phyloP scores from a whole-genome alignment of 345 rosid genomes.

The Lepidium aucheri region DNA sequence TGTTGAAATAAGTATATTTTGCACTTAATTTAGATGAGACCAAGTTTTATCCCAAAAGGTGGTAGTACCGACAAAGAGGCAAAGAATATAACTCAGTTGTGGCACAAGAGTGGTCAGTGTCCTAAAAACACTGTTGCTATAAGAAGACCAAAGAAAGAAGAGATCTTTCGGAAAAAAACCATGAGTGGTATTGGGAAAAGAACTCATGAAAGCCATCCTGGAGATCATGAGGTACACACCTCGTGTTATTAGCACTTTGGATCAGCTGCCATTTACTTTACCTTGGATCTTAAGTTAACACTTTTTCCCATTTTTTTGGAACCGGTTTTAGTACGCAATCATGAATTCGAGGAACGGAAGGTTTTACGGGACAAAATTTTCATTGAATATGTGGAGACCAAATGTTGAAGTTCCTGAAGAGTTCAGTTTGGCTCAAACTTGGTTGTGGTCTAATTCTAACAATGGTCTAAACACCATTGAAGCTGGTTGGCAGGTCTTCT shows the following conservation, averaged over 20 bases:
- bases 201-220: no score
- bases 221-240: no score
- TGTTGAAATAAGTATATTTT: no score
- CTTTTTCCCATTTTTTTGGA: not conserved
- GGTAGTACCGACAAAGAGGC: not conserved
- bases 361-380: slow-evolving; percentile 43
- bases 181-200: no score
- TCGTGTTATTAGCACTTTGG: no score
- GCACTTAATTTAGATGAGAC: slow-evolving; percentile 40
- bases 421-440: slow-evolving; percentile 52
- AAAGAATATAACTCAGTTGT: no score
- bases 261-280: not conserved
- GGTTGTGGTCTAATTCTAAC: slow-evolving; percentile 39
- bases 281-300: not conserved
- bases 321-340: slow-evolving; percentile 33
- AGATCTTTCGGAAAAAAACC: no score
- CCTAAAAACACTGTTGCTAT: no score
- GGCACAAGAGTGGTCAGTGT: no score
- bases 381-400: slow-evolving; percentile 50
- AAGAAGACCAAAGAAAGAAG: no score
- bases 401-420: slow-evolving; percentile 36
- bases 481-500: slow-evolving; percentile 54
- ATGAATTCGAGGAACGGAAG: slow-evolving; percentile 34
- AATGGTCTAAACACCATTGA: slow-evolving; percentile 46
- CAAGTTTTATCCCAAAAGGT: slow-evolving; percentile 40